These are phyloP conservation scores for Wickerhamiella australiensis DNA, from an alignment of 805 yeast species.

Conservation along the genomic window DNA sequence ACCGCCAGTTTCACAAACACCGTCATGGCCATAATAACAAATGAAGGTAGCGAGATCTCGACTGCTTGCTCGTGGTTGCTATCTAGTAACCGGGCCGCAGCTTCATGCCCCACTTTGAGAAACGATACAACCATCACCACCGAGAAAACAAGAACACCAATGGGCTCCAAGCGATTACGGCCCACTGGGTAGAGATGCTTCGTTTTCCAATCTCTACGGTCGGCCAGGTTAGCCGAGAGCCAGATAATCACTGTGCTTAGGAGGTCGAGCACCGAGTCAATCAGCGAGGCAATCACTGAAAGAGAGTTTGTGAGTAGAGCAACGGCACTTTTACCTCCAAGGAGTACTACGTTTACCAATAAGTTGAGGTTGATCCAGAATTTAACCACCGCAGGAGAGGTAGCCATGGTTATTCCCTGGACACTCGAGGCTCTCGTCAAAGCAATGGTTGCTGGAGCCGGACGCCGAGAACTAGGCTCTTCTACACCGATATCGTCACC, in stretches of 20 bases:
- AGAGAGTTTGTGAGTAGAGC: slow-evolving; percentile 56
- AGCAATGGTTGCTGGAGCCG: slow-evolving; percentile 23
- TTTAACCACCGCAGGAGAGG: slow-evolving; percentile 34
- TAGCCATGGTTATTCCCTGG: slow-evolving; percentile 30
- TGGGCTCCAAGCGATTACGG: slow-evolving; percentile 58
- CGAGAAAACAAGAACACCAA: slow-evolving; percentile 65
- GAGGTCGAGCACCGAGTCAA: slow-evolving; percentile 64
- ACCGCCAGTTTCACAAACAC: slow-evolving; percentile 48
- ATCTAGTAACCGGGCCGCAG: slow-evolving; percentile 39
- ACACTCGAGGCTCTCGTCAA: slow-evolving; percentile 30
- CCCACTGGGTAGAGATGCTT: slow-evolving; percentile 49
- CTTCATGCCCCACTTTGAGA: slow-evolving; percentile 56
- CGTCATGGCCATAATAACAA: slow-evolving; percentile 50
- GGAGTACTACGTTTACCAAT: slow-evolving; percentile 40
- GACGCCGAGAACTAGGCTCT: slow-evolving; percentile 19
- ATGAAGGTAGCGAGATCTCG: slow-evolving; percentile 38
- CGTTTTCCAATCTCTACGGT: slow-evolving; percentile 36
- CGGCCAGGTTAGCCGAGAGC: slow-evolving; percentile 38
- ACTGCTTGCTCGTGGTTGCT: slow-evolving; percentile 31
- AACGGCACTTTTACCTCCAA: slow-evolving; percentile 49
- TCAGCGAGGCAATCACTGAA: slow-evolving; percentile 65
- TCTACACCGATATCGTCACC: slow-evolving; percentile 31
- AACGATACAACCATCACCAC: slow-evolving; percentile 60
- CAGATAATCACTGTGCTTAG: slow-evolving; percentile 63
- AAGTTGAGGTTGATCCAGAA: slow-evolving; percentile 56